Base-by-base conservation (phyloP, 1,284 basidiomycete species). In the Tilletia walkeri region DNA sequence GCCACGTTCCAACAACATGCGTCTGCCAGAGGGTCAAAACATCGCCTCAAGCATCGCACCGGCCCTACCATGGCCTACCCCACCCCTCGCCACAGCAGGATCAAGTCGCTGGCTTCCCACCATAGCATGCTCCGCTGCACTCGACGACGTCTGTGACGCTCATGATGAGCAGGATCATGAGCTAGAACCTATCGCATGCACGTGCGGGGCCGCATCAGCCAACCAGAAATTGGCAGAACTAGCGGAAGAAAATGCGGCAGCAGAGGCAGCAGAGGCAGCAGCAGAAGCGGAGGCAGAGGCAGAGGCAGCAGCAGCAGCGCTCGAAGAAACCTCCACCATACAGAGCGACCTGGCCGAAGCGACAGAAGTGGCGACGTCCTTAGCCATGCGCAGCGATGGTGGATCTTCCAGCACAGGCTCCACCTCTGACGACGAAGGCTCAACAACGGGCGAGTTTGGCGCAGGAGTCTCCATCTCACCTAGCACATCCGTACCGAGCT, bases 1-100 rank as follows among this genome's bases (percentile, higher is more conserved):
- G 16, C 59, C 59, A 16, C 59, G 59, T 14, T 63, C 59, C 59
- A 63, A 24, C 30, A 63, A 63, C 59, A 38, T 63, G 59, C 59
- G 59, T 16, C 38, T 63, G 6, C 59, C 59, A 38, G 36, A 38
- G 7, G 59, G 59, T 9, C 34, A 38, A 16, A 63, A 63, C 34
- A 38, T 63, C 36, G 59, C 59, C 59, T 16, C 14, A 2, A 38
- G 59, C 59, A 63, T 63, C 34, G 36, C 34, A 41, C 59, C 59
- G 7, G 36, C 34, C 59, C 34, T 63, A 38, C 59, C 59, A 36
- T 63, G 59, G 59, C 59, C 59, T 4, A 63, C 59, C 4, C 59
- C 59, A 7, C 59, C 59, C 34, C 34, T n/a, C 59, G 20, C 59
- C 59, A 14, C 18, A n/a, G 54, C 54, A 20, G 54, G 54, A 5